Conservation (phyloP, 2,329 filamentous ascomycete species). For the Laburnicola sp. region DNA sequence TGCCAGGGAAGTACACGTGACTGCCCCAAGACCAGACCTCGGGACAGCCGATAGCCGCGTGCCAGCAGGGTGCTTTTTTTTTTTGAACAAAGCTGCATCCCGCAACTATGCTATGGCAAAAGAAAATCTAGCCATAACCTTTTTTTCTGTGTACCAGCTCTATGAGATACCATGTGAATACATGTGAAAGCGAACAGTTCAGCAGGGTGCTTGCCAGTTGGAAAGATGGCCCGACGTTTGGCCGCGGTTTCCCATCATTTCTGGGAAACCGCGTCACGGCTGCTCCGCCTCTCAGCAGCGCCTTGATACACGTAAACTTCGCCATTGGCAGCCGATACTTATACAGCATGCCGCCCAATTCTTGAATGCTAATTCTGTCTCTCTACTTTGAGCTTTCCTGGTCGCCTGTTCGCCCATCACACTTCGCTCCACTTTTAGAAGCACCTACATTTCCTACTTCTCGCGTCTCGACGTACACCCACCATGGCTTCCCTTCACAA, state of each 20-base stretch:
- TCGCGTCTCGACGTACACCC: constrained; percentile 20
- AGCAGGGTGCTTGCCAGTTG: constrained; percentile 11
- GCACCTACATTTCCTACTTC: constrained; percentile 14
- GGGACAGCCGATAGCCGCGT: background rate
- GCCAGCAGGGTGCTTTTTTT: background rate
- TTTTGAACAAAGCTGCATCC: background rate
- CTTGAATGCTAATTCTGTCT: constrained; percentile 20
- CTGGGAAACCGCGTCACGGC: constrained; percentile 33
- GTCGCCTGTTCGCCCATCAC: background rate
- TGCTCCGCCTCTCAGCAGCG: constrained; percentile 33
- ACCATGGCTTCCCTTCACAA: constrained; percentile 58
- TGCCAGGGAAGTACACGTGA: constrained; percentile 2
- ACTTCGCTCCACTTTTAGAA: constrained; percentile 4
- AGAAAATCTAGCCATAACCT: too few relatives aligned
- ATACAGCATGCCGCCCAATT: constrained; percentile 33
- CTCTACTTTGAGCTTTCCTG: constrained; percentile 7
- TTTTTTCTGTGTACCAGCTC: too few relatives aligned
- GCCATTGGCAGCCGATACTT: constrained; percentile 29
- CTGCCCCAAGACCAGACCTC: too few relatives aligned
- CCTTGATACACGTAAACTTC: constrained; percentile 35
- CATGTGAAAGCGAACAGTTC: background rate
- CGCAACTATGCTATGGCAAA: too few relatives aligned
- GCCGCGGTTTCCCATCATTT: constrained; percentile 22
- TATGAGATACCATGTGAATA: too few relatives aligned
- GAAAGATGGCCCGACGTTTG: constrained; percentile 7